Conservation (phyloP, 345 rosid species). For the Cardamine chenopodiifolia region DNA sequence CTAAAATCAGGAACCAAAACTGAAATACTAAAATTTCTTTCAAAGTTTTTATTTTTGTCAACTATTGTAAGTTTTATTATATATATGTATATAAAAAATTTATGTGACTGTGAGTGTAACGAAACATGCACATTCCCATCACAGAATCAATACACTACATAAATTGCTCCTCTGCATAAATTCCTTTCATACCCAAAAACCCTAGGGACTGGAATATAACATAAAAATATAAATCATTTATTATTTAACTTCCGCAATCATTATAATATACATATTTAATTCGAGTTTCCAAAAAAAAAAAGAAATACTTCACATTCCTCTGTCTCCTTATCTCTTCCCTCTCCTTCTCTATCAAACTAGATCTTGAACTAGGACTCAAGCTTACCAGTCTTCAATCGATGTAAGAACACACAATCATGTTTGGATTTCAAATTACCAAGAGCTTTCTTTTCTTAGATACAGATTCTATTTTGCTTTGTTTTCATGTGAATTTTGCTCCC, state of each 20-base stretch:
- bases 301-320: conserved; percentile 31
- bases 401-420: conserved; percentile 29
- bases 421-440: neutral
- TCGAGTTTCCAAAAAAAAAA: conserved; percentile 31
- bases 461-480: conserved; percentile 4
- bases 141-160: conserved; percentile 38
- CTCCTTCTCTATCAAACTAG: conserved; percentile 29
- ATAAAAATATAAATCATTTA: conserved; percentile 7
- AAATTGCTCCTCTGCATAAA: conserved; percentile 36
- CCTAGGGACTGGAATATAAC: conserved; percentile 35
- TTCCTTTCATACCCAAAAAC: conserved; percentile 44
- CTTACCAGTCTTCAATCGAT: conserved; percentile 13
- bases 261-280: conserved; percentile 27
- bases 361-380: conserved; percentile 29
- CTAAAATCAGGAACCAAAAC: conserved; percentile 1
- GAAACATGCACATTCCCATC: conserved; percentile 30
- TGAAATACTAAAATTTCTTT: conserved; percentile 13
- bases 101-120: conserved; percentile 35
- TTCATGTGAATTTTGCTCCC: conserved; percentile 15
- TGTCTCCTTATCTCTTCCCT: conserved; percentile 31
- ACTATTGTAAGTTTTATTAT: neutral
- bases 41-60: neutral
- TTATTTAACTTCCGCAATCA: conserved; percentile 39
- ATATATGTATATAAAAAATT: neutral
- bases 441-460: conserved; percentile 2